Evolutionary conservation across 108 stramenopile genomes (phyloP).

Genomic region (Pseudonitzschia delicatissima): DNA sequence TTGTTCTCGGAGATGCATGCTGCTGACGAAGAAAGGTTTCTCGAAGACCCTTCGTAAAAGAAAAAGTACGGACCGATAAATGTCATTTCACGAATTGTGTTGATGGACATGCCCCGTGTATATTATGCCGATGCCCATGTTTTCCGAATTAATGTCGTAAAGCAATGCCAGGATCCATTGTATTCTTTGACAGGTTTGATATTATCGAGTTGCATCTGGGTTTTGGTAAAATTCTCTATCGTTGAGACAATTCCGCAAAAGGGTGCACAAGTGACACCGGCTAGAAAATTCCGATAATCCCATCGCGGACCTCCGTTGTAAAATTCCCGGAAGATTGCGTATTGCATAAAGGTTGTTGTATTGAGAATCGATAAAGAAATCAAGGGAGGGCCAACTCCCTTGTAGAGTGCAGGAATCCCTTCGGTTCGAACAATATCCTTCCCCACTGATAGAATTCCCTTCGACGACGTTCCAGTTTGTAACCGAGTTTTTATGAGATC

Average conservation of each 20-base stretch:
- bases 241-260: constrained; percentile 77
- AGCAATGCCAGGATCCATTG: constrained; percentile 60
- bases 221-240: constrained; percentile 83
- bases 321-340: constrained; percentile 65
- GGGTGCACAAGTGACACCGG: constrained; percentile 74
- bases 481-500: constrained; percentile 60
- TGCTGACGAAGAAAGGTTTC: constrained; percentile 22
- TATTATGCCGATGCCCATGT: constrained; percentile 56
- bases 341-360: constrained; percentile 82
- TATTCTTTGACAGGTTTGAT: constrained; percentile 44
- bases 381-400: constrained; percentile 82
- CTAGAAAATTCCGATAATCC: constrained; percentile 71
- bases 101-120: constrained; percentile 85
- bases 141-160: constrained; percentile 48
- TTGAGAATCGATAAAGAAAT: constrained; percentile 82
- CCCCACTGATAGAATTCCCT: constrained; percentile 36
- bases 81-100: constrained; percentile 77
- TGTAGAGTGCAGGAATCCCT: constrained; percentile 73
- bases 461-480: constrained; percentile 32
- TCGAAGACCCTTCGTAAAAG: constrained; percentile 83
- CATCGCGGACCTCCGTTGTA: constrained; percentile 65
- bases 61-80: constrained; percentile 88
- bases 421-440: constrained; percentile 63
- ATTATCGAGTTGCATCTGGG: constrained; percentile 62
- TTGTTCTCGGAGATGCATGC: not conserved